A percentile compares a stretch with the other conserved stretches of the same genome.
phyloP scores from a whole-genome alignment of 1,139 yeast genomes.

The Neolecta irregularis region DNA sequence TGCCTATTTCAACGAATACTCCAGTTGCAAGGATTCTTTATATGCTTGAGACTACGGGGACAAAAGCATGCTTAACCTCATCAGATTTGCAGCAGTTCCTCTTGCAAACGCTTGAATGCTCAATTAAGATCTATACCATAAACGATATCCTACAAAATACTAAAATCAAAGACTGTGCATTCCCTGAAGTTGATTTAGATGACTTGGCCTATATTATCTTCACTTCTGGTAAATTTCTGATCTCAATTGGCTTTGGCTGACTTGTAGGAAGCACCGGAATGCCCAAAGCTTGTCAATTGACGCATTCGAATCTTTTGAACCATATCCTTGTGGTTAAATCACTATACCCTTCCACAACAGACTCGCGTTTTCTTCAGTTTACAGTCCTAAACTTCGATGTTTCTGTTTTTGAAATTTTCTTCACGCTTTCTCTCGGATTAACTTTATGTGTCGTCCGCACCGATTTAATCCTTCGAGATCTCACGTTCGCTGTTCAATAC shows the following conservation, averaged over 20 bases:
- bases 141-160: no score
- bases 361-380: constrained; percentile 16
- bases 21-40: constrained; percentile 14
- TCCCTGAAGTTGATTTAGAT: no score
- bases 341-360: constrained; percentile 10
- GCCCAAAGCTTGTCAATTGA: constrained; percentile 87
- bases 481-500: constrained; percentile 8
- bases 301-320: constrained; percentile 50
- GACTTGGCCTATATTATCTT: constrained; percentile 86
- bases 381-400: constrained; percentile 18
- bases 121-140: no score
- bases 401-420: constrained; percentile 18
- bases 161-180: no score
- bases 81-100: no score
- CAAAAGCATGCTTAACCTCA: no score
- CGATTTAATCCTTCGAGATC: constrained; percentile 10
- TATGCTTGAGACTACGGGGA: no score
- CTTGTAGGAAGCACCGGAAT: constrained; percentile 95
- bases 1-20: constrained; percentile 14
- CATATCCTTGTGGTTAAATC: constrained; percentile 14
- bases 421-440: constrained; percentile 14
- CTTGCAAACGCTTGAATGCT: no score
- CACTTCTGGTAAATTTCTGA: constrained; percentile 95
- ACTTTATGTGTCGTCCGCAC: constrained; percentile 11
- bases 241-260: no score